Conservation (phyloP, 2,329 filamentous ascomycete species). For the Monilinia polystroma region DNA sequence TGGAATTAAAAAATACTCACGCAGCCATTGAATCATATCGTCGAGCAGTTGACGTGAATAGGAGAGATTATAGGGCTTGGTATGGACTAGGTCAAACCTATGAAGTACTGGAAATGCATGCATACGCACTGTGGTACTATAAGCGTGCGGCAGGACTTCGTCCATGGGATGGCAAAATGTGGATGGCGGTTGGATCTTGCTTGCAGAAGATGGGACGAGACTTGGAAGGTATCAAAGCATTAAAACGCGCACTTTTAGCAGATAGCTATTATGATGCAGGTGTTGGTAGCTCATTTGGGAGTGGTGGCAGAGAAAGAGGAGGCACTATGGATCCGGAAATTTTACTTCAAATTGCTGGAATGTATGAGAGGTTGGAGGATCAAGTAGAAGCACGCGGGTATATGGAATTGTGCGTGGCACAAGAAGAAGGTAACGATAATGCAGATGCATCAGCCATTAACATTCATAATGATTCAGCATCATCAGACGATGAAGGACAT, state of each 20-base stretch:
- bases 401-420: conserved; percentile 93
- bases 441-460: conserved; percentile 49
- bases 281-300: conserved; percentile 44
- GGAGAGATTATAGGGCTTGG: conserved; percentile 96
- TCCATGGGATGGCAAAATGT: conserved; percentile 98
- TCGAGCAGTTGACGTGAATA: conserved; percentile 91
- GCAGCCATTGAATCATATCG: conserved; percentile 96
- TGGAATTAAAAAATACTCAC: conserved; percentile 97
- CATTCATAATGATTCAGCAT: conserved; percentile 50
- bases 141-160: conserved; percentile 89
- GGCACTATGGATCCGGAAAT: conserved; percentile 81
- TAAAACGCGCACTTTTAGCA: conserved; percentile 87
- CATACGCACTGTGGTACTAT: conserved; percentile 96
- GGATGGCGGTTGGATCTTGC: conserved; percentile 92
- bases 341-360: conserved; percentile 80
- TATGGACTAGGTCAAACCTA: conserved; percentile 97
- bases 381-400: conserved; percentile 81
- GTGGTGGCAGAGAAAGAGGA: conserved; percentile 49
- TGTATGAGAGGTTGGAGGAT: conserved; percentile 81
- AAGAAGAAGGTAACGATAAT: conserved; percentile 73
- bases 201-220: conserved; percentile 85
- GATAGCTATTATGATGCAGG: conserved; percentile 80
- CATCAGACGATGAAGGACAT: conserved; percentile 45
- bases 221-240: conserved; percentile 88
- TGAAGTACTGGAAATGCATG: conserved; percentile 96